Evolutionary conservation across 2,329 filamentous ascomycete species (phyloP), one percentile per base, ranked within the genome.

Genomic region (Claviceps lovelessii): DNA sequence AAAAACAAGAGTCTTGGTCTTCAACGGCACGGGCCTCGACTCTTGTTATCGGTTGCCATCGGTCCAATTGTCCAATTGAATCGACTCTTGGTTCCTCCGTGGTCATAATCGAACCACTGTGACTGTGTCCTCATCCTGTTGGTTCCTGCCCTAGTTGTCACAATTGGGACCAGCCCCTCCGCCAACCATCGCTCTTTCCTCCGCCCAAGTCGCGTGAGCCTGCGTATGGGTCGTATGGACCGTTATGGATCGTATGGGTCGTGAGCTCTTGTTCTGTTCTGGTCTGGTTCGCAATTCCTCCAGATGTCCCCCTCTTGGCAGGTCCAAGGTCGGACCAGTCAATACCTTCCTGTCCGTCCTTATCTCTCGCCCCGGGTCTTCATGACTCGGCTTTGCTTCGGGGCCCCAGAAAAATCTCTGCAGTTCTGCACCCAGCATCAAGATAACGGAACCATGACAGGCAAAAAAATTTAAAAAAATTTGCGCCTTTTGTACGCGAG

Each of bases 381-480:
- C 46, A 57, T 51, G 55, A 57, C 55, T 55, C 55, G 53, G 47
- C 55, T 51, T 55, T 29, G 23, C 37, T 35, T 39, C 55, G 45
- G 29, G 41, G n/a, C n/a, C 29, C 28, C 13, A 49, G 28, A 39
- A 57, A 57, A 49, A 49, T 37, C 48, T 49, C 48, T 37, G 47
- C 47, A 35, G 31, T 51, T 51, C 55, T 54, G 49, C 51, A 51
- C 13, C 39, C 51, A 6, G 13, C 47, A 9, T 19, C n/a, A 15
- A 37, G 51, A 53, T 53, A 51, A 48, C 51, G 41, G 46, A 42
- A 51, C 46, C n/a, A 48, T 31, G 11, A 42, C 23, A 6, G 45
- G 29, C 23, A 3, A n/a, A n/a, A n/a, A n/a, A n/a, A n/a, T n/a
- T n/a, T n/a, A 23, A 23, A 23, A 23, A 37, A 37, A 23, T 5